Percentiles rank a stretch among this genome's conserved stretches.
Evolutionary conservation across 306 rosid species (phyloP).

Genomic region (Potentilla sterilis): DNA sequence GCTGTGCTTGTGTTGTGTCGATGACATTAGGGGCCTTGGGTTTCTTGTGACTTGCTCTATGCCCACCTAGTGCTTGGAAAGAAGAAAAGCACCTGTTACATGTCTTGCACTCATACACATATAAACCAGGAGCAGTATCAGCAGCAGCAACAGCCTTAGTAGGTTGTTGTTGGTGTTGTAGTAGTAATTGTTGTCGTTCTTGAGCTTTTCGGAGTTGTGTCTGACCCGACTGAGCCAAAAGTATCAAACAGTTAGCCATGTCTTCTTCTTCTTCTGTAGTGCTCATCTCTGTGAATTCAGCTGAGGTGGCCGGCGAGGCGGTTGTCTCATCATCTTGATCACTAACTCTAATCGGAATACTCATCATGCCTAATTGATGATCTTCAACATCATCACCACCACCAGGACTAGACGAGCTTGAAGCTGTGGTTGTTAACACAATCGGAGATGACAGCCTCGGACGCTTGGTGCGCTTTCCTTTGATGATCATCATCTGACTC

Average conservation of each 20-base stretch:
- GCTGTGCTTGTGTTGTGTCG: conserved; percentile 1
- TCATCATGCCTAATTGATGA: background rate
- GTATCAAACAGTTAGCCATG: conserved; percentile 82
- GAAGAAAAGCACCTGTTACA: conserved; percentile 73
- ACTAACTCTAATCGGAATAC: background rate
- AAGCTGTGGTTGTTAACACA: conserved; percentile 26
- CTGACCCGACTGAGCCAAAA: conserved; percentile 47
- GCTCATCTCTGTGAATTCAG: conserved; percentile 24
- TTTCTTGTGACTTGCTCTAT: conserved; percentile 83
- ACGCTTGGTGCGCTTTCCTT: conserved; percentile 78
- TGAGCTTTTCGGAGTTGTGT: background rate
- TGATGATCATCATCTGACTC: conserved; percentile 39
- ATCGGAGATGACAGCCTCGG: conserved; percentile 47
- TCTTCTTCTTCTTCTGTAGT: conserved; percentile 53
- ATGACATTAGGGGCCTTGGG: conserved; percentile 27
- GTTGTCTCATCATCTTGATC: background rate
- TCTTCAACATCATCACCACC: background rate
- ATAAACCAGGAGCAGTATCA: conserved; percentile 8
- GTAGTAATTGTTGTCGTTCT: background rate
- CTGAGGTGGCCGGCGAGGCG: conserved; percentile 26
- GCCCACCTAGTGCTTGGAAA: conserved; percentile 93
- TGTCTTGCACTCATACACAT: conserved; percentile 70
- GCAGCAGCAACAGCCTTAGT: conserved; percentile 1
- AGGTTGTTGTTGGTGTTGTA: background rate
- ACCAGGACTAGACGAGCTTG: conserved; percentile 31